Base-by-base conservation (phyloP, 306 rosid species). In the Potentilla sterilis region DNA sequence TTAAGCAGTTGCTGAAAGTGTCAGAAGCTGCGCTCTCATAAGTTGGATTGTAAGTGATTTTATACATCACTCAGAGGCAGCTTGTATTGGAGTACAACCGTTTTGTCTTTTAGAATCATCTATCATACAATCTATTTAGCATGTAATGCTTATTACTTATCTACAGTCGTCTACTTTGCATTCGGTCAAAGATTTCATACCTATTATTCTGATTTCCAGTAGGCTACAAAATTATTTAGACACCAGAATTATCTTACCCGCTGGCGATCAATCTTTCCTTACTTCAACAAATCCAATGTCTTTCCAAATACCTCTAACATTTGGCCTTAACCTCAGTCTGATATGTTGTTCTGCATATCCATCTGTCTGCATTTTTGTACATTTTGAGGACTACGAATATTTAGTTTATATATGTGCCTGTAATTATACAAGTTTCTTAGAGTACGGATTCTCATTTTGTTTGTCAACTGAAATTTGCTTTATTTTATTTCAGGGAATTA, bases 1-100 rank as follows among this genome's bases (percentile, higher is more conserved):
- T 95, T 43, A 90, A 79, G 79, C 93, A 86, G 85, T 86, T 95
- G 87, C 87, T 95, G 83, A 97, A 95, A 72, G 63, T 77, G 67
- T 88, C 96, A 73, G 93, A 90, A 81, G 79, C 86, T 19, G 91
- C 28, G 28, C 28, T 28, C 28, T 28, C 28, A 28, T 28, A 92
- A 85, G 78, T 90, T 80, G 98, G 89, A 74, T 75, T 84, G 97
- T 95, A 84, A 83, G 98, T 87, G 61, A 24, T 59, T 59, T 81
- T 57, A 44, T 62, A 57, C 54, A 41, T 24, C 24, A 28, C 62
- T 52, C 42, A 51, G 38, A 44, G 51, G 12, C 69, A 7, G 28
- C 70, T 58, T 41, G 21, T 28, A 79, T 48, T 73, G 68, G 21
- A 28, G 35, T 73, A 41, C 69, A 65, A 73, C 69, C 58, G 57